phyloP scores from a whole-genome alignment of 352 stramenopile species.

The Lagenidium sp. region DNA sequence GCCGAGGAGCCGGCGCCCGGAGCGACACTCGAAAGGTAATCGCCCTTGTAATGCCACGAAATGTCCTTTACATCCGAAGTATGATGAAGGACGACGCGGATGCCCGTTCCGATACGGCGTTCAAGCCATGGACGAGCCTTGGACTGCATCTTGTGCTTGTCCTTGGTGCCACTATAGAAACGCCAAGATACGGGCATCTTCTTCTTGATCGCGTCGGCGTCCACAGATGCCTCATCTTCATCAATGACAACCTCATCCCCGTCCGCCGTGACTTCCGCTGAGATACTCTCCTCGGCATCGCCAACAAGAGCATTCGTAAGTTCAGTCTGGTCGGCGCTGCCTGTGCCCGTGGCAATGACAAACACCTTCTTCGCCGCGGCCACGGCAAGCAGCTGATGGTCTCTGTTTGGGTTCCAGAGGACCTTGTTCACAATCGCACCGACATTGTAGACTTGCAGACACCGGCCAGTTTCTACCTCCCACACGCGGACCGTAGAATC shows the following conservation, averaged over 20 bases:
- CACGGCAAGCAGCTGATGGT: slow-evolving; percentile 94
- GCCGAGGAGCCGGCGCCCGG: slow-evolving; percentile 83
- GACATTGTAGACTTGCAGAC: slow-evolving; percentile 90
- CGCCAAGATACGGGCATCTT: slow-evolving; percentile 90
- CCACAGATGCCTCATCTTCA: slow-evolving; percentile 59
- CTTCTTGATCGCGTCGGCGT: slow-evolving; percentile 74
- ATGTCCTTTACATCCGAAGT: slow-evolving; percentile 90
- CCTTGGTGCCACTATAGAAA: slow-evolving; percentile 77
- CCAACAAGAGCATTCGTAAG: slow-evolving; percentile 93
- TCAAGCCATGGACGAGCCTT: slow-evolving; percentile 49
- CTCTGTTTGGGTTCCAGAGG: slow-evolving; percentile 96
- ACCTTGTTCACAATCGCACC: slow-evolving; percentile 87
- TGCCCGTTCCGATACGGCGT: slow-evolving; percentile 67
- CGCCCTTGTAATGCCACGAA: slow-evolving; percentile 97
- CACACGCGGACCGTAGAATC: slow-evolving; percentile 95
- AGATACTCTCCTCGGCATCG: slow-evolving; percentile 69
- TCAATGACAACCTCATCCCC: slow-evolving; percentile 43
- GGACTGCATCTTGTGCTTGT: slow-evolving; percentile 59
- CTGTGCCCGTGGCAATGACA: slow-evolving; percentile 93
- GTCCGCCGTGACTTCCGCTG: slow-evolving; percentile 34
- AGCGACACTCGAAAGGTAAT: slow-evolving; percentile 96
- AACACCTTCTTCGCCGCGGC: slow-evolving; percentile 87
- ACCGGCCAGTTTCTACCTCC: slow-evolving; percentile 94
- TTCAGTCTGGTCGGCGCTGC: slow-evolving; percentile 89
- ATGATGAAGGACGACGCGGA: slow-evolving; percentile 83